These are phyloP conservation scores for Trichoderma atrobrunneum DNA, from an alignment of 2,329 filamentous ascomycete genomes.

Conservation along the genomic window DNA sequence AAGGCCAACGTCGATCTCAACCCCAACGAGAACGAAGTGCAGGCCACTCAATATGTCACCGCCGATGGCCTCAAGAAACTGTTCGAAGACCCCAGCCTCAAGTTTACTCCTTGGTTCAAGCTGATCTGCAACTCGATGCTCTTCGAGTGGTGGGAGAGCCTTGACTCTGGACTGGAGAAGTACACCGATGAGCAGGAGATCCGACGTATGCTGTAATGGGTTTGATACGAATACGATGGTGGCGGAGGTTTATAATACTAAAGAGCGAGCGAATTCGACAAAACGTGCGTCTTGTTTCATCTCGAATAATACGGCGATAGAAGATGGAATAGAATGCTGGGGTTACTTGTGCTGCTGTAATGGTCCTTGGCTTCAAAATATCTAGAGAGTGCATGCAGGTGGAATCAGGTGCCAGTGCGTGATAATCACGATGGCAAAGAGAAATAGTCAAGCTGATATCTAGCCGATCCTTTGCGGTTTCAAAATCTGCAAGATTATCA, in stretches of 20 bases:
- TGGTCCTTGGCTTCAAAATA: background rate
- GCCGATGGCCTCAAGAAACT: slow-evolving; percentile 78
- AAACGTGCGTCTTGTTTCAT: background rate
- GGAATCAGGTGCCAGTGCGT: background rate
- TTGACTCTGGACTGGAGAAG: slow-evolving; percentile 77
- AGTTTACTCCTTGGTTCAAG: slow-evolving; percentile 99
- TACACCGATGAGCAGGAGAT: slow-evolving; percentile 85
- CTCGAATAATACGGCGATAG: background rate
- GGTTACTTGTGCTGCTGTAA: background rate
- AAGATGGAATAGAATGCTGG: background rate
- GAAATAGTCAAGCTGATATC: background rate
- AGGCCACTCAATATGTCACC: slow-evolving; percentile 79
- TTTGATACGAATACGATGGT: background rate
- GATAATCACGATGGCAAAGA: background rate
- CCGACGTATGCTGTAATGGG: slow-evolving; percentile 65
- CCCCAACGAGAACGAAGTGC: slow-evolving; percentile 83
- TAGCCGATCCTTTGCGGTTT: background rate
- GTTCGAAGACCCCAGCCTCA: slow-evolving; percentile 76
- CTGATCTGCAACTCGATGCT: slow-evolving; percentile 97
- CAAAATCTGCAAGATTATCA: background rate
- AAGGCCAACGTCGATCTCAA: slow-evolving; percentile 84
- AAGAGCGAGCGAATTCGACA: slow-evolving; percentile 1
- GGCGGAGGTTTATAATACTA: background rate
- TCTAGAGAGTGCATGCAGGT: background rate
- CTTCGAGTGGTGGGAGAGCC: slow-evolving; percentile 93